Conservation (phyloP, 177 flowering plant species). For the Vitis hybrid region DNA sequence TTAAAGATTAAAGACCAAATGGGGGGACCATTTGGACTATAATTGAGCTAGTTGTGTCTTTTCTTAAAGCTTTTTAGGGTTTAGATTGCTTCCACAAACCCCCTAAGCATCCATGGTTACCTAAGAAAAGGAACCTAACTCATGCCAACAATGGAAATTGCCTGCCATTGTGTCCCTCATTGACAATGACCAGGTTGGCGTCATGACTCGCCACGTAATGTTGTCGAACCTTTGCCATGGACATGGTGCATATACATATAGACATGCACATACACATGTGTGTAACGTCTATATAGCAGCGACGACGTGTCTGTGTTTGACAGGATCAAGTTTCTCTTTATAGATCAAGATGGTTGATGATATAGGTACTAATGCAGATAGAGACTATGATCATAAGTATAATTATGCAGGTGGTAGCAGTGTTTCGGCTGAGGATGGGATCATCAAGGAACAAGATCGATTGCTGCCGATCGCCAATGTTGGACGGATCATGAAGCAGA, state of each 20-base stretch:
- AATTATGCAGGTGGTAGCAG: slow-evolving; percentile 11
- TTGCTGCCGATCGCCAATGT: slow-evolving; percentile 80
- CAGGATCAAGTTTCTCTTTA: slow-evolving; percentile 29
- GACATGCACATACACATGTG: not conserved
- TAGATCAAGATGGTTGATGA: slow-evolving; percentile 36
- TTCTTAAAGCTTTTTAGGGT: slow-evolving; percentile 1
- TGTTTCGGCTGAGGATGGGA: slow-evolving; percentile 22
- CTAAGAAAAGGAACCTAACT: not conserved
- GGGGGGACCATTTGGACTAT: slow-evolving; percentile 22
- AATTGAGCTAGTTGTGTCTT: slow-evolving; percentile 11
- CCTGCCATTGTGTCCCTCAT: slow-evolving; percentile 14
- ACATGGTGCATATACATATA: slow-evolving; percentile 10
- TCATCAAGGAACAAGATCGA: slow-evolving; percentile 64
- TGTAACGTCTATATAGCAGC: not conserved
- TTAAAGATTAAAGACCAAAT: slow-evolving; percentile 2
- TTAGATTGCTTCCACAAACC: slow-evolving; percentile 1
- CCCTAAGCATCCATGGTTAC: slow-evolving; percentile 1
- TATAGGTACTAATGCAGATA: slow-evolving; percentile 20
- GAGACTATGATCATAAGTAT: slow-evolving; percentile 15
- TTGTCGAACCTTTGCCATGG: slow-evolving; percentile 1
- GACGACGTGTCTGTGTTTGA: slow-evolving; percentile 52
- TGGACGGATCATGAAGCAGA: slow-evolving; percentile 77
- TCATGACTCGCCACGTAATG: slow-evolving; percentile 6
- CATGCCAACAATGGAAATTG: slow-evolving; percentile 14
- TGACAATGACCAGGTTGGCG: not conserved